Base-by-base conservation (phyloP, 805 yeast genomes). In the Tetrapisispora pingtungensis region DNA sequence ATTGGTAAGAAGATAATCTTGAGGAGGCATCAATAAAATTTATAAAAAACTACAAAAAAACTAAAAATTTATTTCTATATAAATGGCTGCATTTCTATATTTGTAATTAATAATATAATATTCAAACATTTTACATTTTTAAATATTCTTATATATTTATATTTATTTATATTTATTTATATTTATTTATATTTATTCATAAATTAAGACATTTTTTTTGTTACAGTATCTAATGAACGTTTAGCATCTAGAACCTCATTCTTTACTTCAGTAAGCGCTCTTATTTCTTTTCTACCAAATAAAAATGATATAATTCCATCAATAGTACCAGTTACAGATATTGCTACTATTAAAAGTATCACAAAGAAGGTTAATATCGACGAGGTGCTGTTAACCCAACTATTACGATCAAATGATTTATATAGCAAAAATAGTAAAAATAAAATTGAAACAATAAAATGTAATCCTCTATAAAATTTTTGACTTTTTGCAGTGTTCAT, bases 301-400 rank as follows among this genome's bases (percentile, higher is more conserved):
- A 87, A 57, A 45, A 71, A 74, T 34, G 90, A 89, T 37, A 93
- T 83, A 44, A 85, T 56, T 0, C 95, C 95, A 57, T 87, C 80
- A 1, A 83, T 59, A 0, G 75, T 65, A 0, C 96, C 97, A 0
- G 89, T 72, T 3, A 78, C 70, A 0, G 79, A 71, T 3, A 87
- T 59, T 0, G 78, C 51, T 0, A 76, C 68, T 1, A 84, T 73
- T 4, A 72, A 69, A 1, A 85, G 49, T 15, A 78, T 70, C 60
- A 87, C 73, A 7, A 87, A 58, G n/a, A 86, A 76, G 0, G 86
- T 74, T 0, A 80, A 70, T 86, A 84, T 2, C 73, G 68, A 55
- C 59, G 75, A 64, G 24, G 61, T 46, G 61, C 64, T 1, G 84
- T 69, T 0, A 81, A 81, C 63, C 85, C 81, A 10, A 80, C 70